Evolutionary conservation across 2,329 filamentous ascomycete species (phyloP), one percentile per base, ranked within the genome.

Genomic region (Aspergillus aculeatus): DNA sequence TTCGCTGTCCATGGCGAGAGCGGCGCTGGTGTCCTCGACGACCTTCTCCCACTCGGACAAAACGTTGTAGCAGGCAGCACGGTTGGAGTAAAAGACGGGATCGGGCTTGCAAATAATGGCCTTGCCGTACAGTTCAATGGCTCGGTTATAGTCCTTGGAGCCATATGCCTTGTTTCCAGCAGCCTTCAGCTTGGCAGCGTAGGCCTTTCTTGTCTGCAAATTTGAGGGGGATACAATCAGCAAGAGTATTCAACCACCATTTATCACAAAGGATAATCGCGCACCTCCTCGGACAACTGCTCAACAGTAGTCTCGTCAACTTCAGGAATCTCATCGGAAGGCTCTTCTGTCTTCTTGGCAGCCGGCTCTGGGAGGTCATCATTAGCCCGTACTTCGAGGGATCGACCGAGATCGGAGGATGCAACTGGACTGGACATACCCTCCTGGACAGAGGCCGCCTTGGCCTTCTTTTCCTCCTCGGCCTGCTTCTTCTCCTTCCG

Each of bases 71-170:
- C 95, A 99, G 57, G 95, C 95, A 59, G 95, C 95, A 69, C 95
- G 90, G 84, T 99, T 99, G 65, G 95, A 98, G 84, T 96, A 99
- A 84, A 95, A 99, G 75, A 99, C 93, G 32, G 95, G 92, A 73
- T 99, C 95, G 59, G 93, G 89, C 81, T 95, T 96, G 89, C 95
- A 98, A 54, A 98, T 82, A 70, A 99, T 96, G 54, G 95, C 95
- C 81, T 96, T 91, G 67, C 91, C 91, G 80, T 99, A 99, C 38
- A 99, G 87, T 4, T 93, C 90, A 73, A 99, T 99, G 67, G 95
- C 95, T 70, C 86, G 88, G 78, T 92, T 89, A 80, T 97, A 97
- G 72, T 96, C 90, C 81, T 97, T 98, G 68, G 88, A 87, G 62
- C 92, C 92, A 72, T 97, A 99, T 7, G 95, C 92, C 80, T 95